Evolutionary conservation across 148 eudicot genomes (phyloP), one percentile per base, ranked within the genome.

Genomic region (Amaranthus hypochondriacus): DNA sequence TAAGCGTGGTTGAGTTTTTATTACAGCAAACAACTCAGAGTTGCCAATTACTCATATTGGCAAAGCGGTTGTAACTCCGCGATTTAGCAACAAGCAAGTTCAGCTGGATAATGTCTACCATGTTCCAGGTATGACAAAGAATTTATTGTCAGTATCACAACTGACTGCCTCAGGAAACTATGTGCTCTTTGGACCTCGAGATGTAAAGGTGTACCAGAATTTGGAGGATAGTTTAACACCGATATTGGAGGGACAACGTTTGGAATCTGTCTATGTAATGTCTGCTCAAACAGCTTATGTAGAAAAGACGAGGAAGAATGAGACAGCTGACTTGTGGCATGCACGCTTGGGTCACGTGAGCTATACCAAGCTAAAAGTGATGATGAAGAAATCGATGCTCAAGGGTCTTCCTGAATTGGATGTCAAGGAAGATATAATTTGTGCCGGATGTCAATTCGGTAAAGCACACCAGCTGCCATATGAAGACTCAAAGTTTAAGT

Each of bases 321-420:
- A 73, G 66, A 56, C 50, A 42, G 56, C 56, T 5, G 13, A 74
- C 60, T 58, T 73, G 43, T 78, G 77, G 75, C 70, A 69, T 67
- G 66, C 71, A 50, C 53, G 69, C 8, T 48, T 79, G 7, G 75
- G 66, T 11, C 71, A 70, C 10, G 64, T 73, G 5, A 66, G 73
- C 49, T 71, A 58, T 51, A 49, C 11, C 9, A 72, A 72, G 56
- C 55, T 72, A 1, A 72, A 77, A 9, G 64, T 53, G n/a, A 65
- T 79, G 66, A 70, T 75, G 72, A 70, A 70, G 57, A 79, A 74
- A 15, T 58, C 68, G 7, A 73, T 78, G 73, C 73, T 67, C 13
- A 56, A 67, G 4, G 72, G 56, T 5, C 77, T 75, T 62, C 69
- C 70, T 9, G 9, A 61, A 9, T 6, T 62, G 1, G 50, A 70